phyloP scores from a whole-genome alignment of 306 rosid genomes.

The Fragaria iinumae region DNA sequence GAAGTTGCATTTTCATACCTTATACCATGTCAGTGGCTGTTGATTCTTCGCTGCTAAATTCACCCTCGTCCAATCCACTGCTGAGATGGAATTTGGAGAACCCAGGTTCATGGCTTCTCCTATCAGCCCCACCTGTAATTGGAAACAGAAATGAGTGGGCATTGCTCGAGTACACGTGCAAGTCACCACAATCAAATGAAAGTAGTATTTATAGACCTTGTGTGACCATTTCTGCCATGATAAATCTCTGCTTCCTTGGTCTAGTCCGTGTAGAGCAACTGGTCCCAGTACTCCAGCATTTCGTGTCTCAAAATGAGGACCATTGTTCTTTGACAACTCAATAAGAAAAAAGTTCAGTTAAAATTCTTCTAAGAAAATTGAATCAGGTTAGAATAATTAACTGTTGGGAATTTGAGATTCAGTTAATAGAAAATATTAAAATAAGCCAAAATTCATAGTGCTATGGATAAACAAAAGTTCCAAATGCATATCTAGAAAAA shows the following conservation, averaged over 20 bases:
- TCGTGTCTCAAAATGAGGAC: constrained; percentile 70
- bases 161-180: background rate
- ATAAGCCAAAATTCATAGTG: background rate
- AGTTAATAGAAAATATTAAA: background rate
- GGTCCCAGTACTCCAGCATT: constrained; percentile 79
- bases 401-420: background rate
- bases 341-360: constrained; percentile 11
- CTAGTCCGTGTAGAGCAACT: constrained; percentile 58
- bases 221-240: constrained; percentile 86
- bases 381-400: background rate
- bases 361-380: background rate
- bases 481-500: background rate
- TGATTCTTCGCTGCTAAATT: constrained; percentile 36
- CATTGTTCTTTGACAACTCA: constrained; percentile 57
- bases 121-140: constrained; percentile 45
- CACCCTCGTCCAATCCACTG: constrained; percentile 57
- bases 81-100: constrained; percentile 42
- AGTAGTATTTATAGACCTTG: constrained; percentile 52
- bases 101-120: constrained; percentile 48
- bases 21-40: constrained; percentile 65
- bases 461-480: background rate
- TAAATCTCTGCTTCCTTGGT: constrained; percentile 63
- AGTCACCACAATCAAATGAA: background rate
- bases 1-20: constrained; percentile 32
- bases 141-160: background rate